Evolutionary conservation across 2,329 filamentous ascomycete genomes (phyloP).

Genomic region (Pleomassaria siparia): DNA sequence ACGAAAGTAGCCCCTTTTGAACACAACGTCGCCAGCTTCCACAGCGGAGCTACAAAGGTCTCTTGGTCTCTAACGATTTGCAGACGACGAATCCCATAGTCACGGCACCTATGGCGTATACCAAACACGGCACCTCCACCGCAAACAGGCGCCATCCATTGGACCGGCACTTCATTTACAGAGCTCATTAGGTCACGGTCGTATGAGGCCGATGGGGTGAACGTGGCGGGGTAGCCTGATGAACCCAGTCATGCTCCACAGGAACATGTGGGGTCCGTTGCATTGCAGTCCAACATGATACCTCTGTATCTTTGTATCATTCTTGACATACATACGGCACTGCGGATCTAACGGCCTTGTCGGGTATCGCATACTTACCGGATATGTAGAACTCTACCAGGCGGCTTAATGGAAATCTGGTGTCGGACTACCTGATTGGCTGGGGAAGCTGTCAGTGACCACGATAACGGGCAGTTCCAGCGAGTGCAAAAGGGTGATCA

Average conservation of each 20-base stretch:
- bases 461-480: no score
- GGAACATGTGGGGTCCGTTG: conserved; percentile 15
- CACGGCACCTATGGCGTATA: conserved; percentile 8
- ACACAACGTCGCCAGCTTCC: conserved; percentile 5
- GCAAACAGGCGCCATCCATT: conserved; percentile 14
- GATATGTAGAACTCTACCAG: no score
- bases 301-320: no score
- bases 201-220: conserved; percentile 25
- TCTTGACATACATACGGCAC: background rate
- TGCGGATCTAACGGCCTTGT: background rate
- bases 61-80: conserved; percentile 6
- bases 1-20: conserved; percentile 17
- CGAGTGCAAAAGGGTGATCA: background rate
- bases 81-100: conserved; percentile 10
- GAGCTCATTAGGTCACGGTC: conserved; percentile 16
- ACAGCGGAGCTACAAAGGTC: conserved; percentile 8
- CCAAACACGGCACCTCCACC: conserved; percentile 12
- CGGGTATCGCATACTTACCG: no score
- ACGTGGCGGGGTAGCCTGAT: conserved; percentile 20
- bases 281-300: no score
- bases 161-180: conserved; percentile 18
- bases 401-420: no score
- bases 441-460: no score
- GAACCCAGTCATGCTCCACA: conserved; percentile 1
- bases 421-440: no score